Percentiles rank a stretch among this genome's conserved stretches.
phyloP scores from a whole-genome alignment of 371 early-diverging fungal species.

The Globomyces sp. region DNA sequence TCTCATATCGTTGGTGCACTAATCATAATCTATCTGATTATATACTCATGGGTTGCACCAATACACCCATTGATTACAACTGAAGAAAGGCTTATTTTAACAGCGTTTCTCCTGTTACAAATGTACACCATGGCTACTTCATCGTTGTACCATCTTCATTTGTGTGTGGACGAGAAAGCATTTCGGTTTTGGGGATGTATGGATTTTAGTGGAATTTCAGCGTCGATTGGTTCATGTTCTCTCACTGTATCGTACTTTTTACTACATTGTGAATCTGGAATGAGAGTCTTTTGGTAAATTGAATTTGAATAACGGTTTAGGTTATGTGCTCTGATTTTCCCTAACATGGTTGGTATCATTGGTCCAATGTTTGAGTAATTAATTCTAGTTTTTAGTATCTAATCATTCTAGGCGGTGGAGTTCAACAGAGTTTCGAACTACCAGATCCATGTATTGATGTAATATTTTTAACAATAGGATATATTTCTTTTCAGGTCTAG shows the following conservation, averaged over 20 bases:
- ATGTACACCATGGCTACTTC: constrained; percentile 21
- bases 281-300: background rate
- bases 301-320: background rate
- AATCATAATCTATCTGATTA: constrained; percentile 7
- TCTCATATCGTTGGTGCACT: constrained; percentile 21
- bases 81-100: constrained; percentile 21
- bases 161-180: constrained; percentile 21
- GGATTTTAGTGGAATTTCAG: constrained; percentile 34
- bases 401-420: constrained; percentile 13
- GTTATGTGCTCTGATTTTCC: constrained; percentile 14
- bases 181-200: constrained; percentile 26
- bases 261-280: constrained; percentile 18
- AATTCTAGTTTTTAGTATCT: background rate
- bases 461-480: too few species aligned
- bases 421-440: constrained; percentile 6
- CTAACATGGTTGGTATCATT: constrained; percentile 27
- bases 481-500: too few species aligned
- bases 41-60: background rate
- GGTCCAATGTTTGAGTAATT: constrained; percentile 24
- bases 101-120: background rate
- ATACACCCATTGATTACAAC: background rate
- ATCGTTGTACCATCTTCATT: constrained; percentile 30
- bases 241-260: constrained; percentile 19
- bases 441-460: background rate
- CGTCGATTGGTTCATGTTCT: constrained; percentile 19